A percentile compares a stretch with the other conserved stretches of the same genome.
Evolutionary conservation across 140 eudicot species (phyloP).

Genomic region (Stevia rebaudiana): DNA sequence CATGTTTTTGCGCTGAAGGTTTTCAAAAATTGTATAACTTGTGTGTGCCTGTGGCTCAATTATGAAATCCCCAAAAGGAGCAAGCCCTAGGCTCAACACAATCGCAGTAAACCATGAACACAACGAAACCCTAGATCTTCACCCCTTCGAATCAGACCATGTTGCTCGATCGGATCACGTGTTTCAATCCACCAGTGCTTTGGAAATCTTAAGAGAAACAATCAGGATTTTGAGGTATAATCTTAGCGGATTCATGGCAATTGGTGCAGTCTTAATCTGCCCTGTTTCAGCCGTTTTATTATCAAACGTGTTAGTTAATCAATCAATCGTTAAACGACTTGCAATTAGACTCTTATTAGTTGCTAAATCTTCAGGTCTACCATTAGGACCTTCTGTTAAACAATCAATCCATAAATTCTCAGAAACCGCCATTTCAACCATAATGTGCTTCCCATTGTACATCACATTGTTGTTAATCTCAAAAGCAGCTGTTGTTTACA

Average conservation of each 20-base stretch:
- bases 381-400: conserved; percentile 51
- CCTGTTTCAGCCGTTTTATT: conserved; percentile 72
- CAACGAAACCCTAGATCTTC: conserved; percentile 28
- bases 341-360: conserved; percentile 53
- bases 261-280: conserved; percentile 63
- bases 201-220: conserved; percentile 81
- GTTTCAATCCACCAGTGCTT: conserved; percentile 57
- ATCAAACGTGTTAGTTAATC: conserved; percentile 69
- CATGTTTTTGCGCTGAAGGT: background rate
- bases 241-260: conserved; percentile 52
- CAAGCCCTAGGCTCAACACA: conserved; percentile 46
- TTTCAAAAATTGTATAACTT: background rate
- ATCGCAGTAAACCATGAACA: conserved; percentile 22
- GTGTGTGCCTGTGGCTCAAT: background rate
- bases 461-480: conserved; percentile 60
- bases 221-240: conserved; percentile 72
- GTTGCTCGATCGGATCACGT: conserved; percentile 36
- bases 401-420: conserved; percentile 66
- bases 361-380: conserved; percentile 65
- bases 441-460: conserved; percentile 74
- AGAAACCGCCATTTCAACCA: conserved; percentile 48
- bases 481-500: conserved; percentile 81
- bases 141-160: conserved; percentile 24
- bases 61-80: conserved; percentile 50
- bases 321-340: conserved; percentile 50